Evolutionary conservation across 2,329 filamentous ascomycete genomes (phyloP), one percentile per base, ranked within the genome.

Genomic region (Arthrobotrys musiformis): DNA sequence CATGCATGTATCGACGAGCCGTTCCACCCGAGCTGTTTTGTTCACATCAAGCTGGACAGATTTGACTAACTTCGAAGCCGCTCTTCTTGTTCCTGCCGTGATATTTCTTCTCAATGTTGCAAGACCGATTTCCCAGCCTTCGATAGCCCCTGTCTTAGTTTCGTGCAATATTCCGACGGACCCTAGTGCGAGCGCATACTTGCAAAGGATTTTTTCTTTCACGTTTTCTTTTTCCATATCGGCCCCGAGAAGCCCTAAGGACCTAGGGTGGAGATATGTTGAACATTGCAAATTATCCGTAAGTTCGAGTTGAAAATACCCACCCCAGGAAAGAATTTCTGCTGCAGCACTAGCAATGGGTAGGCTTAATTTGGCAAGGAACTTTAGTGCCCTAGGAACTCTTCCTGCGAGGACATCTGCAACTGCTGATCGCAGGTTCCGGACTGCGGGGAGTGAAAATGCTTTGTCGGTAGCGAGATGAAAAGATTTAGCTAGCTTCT

Each of bases 91-190:
- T 37, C 60, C 73, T n/a, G 61, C 19, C 35, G 73, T 77, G 48
- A 26, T 54, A 9, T 52, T 70, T 22, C 73, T 58, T 24, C 66
- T 70, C 11, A 77, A 66, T 8, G 73, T 70, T 42, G 66, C 66
- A 2, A 77, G 66, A 4, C 73, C 73, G 11, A 77, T 56, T 58
- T 77, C 73, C 73, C 73, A 77, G 11, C 73, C 73, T 28, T 77
- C 73, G 4, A 77, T 28, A 2, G 40, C 46, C 22, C 61, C 56
- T 13, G 35, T 44, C 40, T 50, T 50, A 1, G 28, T 46, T 26
- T 62, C 50, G 26, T 70, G 73, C 11, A 77, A 48, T 19, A 63
- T 40, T 15, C 61, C 73, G n/a, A 77, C 33, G 30, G 73, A 42
- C 11, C 60, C 73, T 15, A 77, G 37, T 22, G 73, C 73, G 28